Base-by-base conservation (phyloP, 352 stramenopile species). In the Pythium oligandrum region DNA sequence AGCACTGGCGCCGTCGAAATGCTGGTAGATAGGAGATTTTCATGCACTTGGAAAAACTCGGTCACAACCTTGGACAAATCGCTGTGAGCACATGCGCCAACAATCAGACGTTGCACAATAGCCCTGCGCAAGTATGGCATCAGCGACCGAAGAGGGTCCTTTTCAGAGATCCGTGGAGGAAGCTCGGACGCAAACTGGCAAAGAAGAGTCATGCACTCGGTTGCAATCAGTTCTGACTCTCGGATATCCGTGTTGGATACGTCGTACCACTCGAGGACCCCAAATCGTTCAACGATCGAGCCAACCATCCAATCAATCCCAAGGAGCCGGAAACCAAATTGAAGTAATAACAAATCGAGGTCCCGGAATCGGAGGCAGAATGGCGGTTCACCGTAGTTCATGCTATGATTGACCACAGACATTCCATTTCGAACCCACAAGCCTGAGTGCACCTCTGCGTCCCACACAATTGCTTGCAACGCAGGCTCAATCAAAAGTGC, bases 321-420 rank as follows among this genome's bases (percentile, higher is more conserved):
- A 45, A 88, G 44, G 7, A 93, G 36, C 32, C 84, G 80, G 50
- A 92, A 83, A 10, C 77, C 78, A 47, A 91, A 90, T 53, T 95
- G 84, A 11, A 93, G 49, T 40, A 91, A 59, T 8, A 95, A 61
- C 48, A 95, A 67, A 57, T 95, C 84, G 6, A 93, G 61, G 62
- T 95, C 82, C 39, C 84, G 82, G 37, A 95, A 93, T 6, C 80
- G 71, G 49, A 83, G 70, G 56, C 84, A 95, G 55, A 91, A 95
- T 12, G 81, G 81, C n/a, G 84, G 84, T 46, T 95, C 84, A 7
- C 82, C 84, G 55, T 95, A 95, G 57, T 95, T 95, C 80, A 95
- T 93, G 47, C 82, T 95, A 57, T 95, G 84, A 52, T 91, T 95
- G 33, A 92, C 72, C 39, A 95, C 79, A 4, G 80, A 86, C 59